phyloP scores from a whole-genome alignment of 2,329 filamentous ascomycete genomes.

The Xylaria sp. region DNA sequence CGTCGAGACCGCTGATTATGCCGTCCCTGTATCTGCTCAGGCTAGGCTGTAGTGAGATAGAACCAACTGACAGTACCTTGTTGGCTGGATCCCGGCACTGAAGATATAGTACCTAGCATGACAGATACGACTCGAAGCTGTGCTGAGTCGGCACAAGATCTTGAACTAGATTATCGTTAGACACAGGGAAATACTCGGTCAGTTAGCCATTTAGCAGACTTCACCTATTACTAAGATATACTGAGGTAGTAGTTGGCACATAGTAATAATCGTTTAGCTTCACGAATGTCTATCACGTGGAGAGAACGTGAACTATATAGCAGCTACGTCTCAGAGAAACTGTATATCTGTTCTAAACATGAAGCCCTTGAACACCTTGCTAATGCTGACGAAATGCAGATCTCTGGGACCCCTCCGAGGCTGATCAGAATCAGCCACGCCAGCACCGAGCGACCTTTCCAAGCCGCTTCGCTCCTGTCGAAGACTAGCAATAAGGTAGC shows the following conservation, averaged over 20 bases:
- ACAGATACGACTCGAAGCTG: no score
- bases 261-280: neutral
- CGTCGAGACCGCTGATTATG: no score
- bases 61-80: no score
- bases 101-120: no score
- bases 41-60: no score
- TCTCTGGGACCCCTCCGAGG: neutral
- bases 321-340: neutral
- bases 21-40: no score
- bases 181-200: neutral
- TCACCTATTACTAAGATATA: neutral
- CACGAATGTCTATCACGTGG: neutral
- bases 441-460: neutral
- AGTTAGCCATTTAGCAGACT: neutral
- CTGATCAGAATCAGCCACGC: neutral
- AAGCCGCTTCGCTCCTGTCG: neutral
- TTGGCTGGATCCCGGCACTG: no score
- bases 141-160: neutral
- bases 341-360: neutral
- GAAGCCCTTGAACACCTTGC: constrained; percentile 30
- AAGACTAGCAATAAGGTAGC: neutral
- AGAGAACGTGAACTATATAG: neutral
- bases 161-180: neutral
- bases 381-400: constrained; percentile 21
- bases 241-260: neutral